A percentile compares a stretch with the other conserved stretches of the same genome.
Evolutionary conservation across 345 rosid species (phyloP).

Genomic region (Viola odorata): DNA sequence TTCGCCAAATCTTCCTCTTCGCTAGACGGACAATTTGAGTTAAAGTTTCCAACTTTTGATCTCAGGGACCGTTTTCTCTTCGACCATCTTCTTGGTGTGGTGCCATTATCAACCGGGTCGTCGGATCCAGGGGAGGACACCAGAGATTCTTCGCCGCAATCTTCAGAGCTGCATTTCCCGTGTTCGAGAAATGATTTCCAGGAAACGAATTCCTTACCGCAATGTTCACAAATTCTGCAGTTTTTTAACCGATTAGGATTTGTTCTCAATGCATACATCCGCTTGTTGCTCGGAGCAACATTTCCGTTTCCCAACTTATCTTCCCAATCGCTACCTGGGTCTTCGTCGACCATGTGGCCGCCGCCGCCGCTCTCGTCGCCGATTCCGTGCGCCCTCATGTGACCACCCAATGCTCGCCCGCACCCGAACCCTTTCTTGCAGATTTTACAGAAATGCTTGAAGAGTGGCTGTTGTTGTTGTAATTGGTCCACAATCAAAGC

Average conservation of each 20-base stretch:
- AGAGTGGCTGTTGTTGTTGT: conserved; percentile 28
- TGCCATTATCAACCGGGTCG: conserved; percentile 27
- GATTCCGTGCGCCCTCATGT: conserved; percentile 79
- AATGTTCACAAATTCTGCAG: conserved; percentile 61
- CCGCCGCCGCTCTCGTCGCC: conserved; percentile 50
- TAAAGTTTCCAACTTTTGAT: conserved; percentile 36
- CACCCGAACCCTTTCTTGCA: conserved; percentile 73
- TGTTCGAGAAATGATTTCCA: conserved; percentile 85
- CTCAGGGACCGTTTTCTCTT: conserved; percentile 67
- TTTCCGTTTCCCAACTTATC: conserved; percentile 27
- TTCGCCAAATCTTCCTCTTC: conserved; percentile 97
- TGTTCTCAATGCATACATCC: conserved; percentile 62
- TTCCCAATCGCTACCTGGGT: conserved; percentile 54
- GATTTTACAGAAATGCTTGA: conserved; percentile 57
- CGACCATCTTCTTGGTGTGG: conserved; percentile 42
- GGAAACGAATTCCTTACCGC: conserved; percentile 67
- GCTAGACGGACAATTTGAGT: conserved; percentile 40
- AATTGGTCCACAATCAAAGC: conserved; percentile 42
- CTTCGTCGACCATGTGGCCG: conserved; percentile 46
- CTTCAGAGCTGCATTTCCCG: conserved; percentile 55
- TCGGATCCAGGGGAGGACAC: conserved; percentile 40
- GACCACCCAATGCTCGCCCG: conserved; percentile 72
- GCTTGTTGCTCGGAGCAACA: conserved; percentile 39
- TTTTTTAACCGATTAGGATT: conserved; percentile 61
- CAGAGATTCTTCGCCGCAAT: conserved; percentile 34